Evolutionary conservation across 305 asterid species (phyloP), one percentile per base, ranked within the genome.

Genomic region (Solanum chacoense): DNA sequence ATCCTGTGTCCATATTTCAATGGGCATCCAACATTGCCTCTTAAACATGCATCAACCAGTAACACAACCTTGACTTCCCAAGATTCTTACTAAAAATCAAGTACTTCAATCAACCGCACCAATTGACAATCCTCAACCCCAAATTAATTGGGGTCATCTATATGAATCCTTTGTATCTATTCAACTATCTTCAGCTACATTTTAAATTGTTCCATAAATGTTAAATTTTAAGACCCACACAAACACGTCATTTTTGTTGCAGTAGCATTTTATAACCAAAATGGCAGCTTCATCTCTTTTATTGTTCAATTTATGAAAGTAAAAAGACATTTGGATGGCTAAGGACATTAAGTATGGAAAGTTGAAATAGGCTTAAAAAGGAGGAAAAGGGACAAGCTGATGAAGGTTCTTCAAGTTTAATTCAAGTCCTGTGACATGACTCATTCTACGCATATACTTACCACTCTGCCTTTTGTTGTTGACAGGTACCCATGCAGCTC

Each of bases 401-500:
- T 83, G 74, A 83, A 50, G 73, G 87, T 45, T 50, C 71, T 42
- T 81, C 74, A 32, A 32, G 73, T 55, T 84, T 1, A 20, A 84
- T 84, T 32, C 75, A 55, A 55, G 74, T 84, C 50, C 4, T 84
- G 87, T 22, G 31, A 84, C 71, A 22, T 84, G 87, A 84, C 45
- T 84, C 50, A 22, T 84, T 84, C 45, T 11, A 55, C 37, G 22
- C 26, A 45, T 81, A 87, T 88, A 73, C 94, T 78, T 95, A 97
- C 99, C 98, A 95, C 97, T 91, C 99, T 96, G 73, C 99, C 93
- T 90, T 91, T 95, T 87, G 96, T 93, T 86, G 98, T 94, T 88
- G 99, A 97, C 83, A 95, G 91, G 92, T 96, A 97, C 7, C 99
- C 99, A 89, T 96, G 98, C 92, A 97, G 92, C 91, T 97, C 99